phyloP scores from a whole-genome alignment of 441 rosid species.

The Syzygium syzygioides region DNA sequence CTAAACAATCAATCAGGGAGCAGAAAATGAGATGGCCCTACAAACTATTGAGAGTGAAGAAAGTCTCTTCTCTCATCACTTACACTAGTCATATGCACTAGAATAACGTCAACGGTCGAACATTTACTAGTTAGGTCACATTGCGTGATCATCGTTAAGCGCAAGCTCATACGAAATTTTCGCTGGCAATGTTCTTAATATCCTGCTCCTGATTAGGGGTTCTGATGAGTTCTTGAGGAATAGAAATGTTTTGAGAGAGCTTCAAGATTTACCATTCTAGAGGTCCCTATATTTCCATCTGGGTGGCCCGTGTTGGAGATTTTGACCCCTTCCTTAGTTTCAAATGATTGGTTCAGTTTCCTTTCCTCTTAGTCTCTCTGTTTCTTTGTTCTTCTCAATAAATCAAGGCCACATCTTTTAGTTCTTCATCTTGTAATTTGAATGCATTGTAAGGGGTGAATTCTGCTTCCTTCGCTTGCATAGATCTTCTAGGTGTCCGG shows the following conservation, averaged over 20 bases:
- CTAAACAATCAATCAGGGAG: neutral
- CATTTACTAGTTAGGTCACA: neutral
- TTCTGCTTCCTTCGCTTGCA: neutral
- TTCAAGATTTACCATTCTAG: neutral
- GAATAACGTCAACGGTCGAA: neutral
- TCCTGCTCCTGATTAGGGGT: neutral
- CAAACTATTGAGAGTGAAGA: neutral
- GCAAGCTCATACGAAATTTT: neutral
- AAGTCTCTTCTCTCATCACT: neutral
- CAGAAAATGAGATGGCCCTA: neutral
- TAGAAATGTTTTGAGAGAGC: neutral
- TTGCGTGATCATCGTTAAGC: neutral
- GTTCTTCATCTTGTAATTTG: neutral
- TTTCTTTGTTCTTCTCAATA: neutral
- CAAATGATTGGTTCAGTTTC: neutral
- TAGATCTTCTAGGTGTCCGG: neutral
- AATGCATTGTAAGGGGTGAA: neutral
- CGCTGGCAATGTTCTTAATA: neutral
- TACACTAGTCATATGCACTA: neutral
- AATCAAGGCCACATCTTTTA: neutral
- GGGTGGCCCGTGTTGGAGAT: neutral
- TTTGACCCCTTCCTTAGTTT: neutral
- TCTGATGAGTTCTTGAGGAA: neutral
- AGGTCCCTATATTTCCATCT: neutral
- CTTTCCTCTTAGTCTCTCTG: neutral